Evolutionary conservation across 805 yeast species (phyloP), one percentile per base, ranked within the genome.

Genomic region (Spathaspora girioi): DNA sequence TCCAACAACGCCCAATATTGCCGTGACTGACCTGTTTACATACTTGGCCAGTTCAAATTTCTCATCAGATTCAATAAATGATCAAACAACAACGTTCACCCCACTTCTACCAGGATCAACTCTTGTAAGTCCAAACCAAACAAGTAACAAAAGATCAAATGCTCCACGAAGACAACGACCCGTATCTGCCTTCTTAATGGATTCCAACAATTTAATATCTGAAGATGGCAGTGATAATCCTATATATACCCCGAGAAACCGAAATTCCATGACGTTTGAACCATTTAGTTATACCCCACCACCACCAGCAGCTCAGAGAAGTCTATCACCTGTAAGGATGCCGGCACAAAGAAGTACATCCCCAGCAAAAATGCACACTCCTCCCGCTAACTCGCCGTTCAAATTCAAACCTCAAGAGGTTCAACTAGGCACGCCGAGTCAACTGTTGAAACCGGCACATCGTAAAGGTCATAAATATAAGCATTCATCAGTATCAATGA

Each of bases 401-500:
- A 83, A 84, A 59, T 87, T 86, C 71, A 76, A 81, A 56, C 78
- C 87, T 8, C 79, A 80, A 53, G 78, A 72, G 54, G 54, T 69
- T 31, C 65, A 69, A 59, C 60, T 70, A 63, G 56, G 71, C 76
- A 81, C 56, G 77, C 87, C 8, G 79, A 80, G 52, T 78, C 71
- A 54, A 11, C 63, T 59, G 49, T 65, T 68, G 29, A 78, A 72
- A 60, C 81, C 90, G 0, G 83, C 87, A 0, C 89, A 84, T 60
- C 84, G 99, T 75, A 83, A 92, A 59, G 99, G 99, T 6, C 99
- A 93, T 68, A 80, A 93, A 59, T 93, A 93, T 65, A 93, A 93
- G 65, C 98, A 93, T 67, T 91, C 97, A 2, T 91, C 97, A 8
- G 97, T 93, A 5, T 90, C 97, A 5, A 87, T 93, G 94, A 92